A percentile compares a stretch with the other conserved stretches of the same genome.
Conservation (phyloP, 1,284 basidiomycete genomes). For the Puccinia polysora region DNA sequence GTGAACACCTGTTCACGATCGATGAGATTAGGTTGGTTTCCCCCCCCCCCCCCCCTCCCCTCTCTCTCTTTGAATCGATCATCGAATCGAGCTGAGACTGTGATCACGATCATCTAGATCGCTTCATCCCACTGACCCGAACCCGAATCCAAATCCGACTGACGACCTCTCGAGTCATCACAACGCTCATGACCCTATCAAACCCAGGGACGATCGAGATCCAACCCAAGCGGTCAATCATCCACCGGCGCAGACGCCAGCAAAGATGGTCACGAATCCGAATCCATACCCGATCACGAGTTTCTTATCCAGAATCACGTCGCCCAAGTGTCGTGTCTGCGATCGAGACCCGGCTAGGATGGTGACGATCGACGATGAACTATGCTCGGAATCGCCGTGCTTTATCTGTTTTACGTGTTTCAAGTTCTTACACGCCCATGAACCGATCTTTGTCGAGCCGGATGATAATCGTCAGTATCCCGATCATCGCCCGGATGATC, state of each 20-base stretch:
- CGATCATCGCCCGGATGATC: background rate
- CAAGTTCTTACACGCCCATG: constrained; percentile 61
- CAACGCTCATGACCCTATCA: too few species aligned
- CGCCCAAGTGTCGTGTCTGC: constrained; percentile 62
- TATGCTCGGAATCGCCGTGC: constrained; percentile 70
- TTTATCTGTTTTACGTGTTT: constrained; percentile 67
- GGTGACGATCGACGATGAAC: constrained; percentile 64
- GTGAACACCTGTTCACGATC: constrained; percentile 70
- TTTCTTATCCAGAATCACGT: constrained; percentile 45
- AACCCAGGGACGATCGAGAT: too few species aligned
- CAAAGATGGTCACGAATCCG: too few species aligned
- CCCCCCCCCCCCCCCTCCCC: background rate
- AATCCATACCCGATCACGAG: constrained; percentile 47
- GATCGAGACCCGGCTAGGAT: constrained; percentile 64
- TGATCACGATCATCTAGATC: background rate
- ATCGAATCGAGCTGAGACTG: background rate
- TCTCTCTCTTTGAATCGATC: background rate
- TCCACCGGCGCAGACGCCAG: too few species aligned
- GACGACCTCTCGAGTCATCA: background rate
- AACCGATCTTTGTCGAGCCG: background rate
- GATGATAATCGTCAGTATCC: background rate
- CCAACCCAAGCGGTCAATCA: too few species aligned
- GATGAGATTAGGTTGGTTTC: constrained; percentile 65
- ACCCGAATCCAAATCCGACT: background rate
- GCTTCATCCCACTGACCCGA: constrained; percentile 29